These are phyloP conservation scores for Phytophthora palmivora DNA, from an alignment of 352 stramenopile genomes.

Conservation along the genomic window DNA sequence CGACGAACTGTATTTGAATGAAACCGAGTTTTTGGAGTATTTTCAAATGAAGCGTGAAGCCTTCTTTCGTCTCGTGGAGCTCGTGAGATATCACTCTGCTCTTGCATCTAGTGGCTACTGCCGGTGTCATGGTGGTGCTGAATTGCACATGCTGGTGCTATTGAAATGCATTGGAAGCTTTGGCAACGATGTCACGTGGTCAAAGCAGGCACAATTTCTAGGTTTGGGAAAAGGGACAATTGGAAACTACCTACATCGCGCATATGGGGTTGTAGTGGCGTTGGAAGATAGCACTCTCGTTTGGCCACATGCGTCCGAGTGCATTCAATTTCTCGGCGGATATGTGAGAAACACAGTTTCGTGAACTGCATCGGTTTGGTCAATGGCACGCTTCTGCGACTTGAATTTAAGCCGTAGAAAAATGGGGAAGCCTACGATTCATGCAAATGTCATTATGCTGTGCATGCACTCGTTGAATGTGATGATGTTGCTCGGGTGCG, in stretches of 20 bases:
- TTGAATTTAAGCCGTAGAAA: neutral
- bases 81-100: neutral
- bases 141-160: constrained; percentile 1
- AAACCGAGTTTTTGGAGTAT: neutral
- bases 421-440: neutral
- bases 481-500: neutral
- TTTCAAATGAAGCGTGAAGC: neutral
- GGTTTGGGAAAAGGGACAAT: neutral
- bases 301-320: neutral
- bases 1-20: neutral
- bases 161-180: neutral
- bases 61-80: neutral
- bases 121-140: neutral
- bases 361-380: neutral
- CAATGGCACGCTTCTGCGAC: neutral
- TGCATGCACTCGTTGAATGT: neutral
- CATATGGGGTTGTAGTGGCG: neutral
- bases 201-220: neutral
- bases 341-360: neutral
- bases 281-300: neutral
- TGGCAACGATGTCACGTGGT: neutral
- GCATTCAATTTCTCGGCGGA: neutral
- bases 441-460: neutral
- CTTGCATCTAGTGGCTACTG: neutral
- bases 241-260: constrained; percentile 1